phyloP scores from a whole-genome alignment of 306 rosid species.

The Malus domestica region DNA sequence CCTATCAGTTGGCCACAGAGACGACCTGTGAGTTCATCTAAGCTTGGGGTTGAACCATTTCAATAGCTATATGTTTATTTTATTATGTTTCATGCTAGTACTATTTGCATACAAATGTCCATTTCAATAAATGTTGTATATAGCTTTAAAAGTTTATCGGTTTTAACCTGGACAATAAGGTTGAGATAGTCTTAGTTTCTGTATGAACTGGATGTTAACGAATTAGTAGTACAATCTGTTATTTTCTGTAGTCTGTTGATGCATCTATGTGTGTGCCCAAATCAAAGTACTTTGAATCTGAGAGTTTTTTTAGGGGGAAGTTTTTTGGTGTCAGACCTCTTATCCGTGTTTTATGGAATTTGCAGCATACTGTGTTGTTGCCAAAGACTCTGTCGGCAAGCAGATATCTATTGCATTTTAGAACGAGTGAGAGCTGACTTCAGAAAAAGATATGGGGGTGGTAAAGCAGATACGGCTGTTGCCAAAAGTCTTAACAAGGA shows the following conservation, averaged over 20 bases:
- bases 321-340: background rate
- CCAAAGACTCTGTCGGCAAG: constrained; percentile 79
- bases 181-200: background rate
- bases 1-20: background rate
- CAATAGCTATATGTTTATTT: background rate
- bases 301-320: background rate
- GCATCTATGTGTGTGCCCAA: background rate
- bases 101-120: background rate
- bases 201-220: background rate
- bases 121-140: background rate
- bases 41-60: background rate
- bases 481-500: constrained; percentile 93
- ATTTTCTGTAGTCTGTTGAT: background rate
- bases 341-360: constrained; percentile 18
- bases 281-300: background rate
- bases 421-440: constrained; percentile 84
- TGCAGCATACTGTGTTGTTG: constrained; percentile 95
- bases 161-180: background rate
- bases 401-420: constrained; percentile 83
- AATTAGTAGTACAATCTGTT: background rate
- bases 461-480: constrained; percentile 79
- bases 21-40: background rate
- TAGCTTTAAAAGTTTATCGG: background rate
- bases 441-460: constrained; percentile 81
- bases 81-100: background rate